Conservation (phyloP, 495 filamentous ascomycete species). For the Aspergillus asperescens region DNA sequence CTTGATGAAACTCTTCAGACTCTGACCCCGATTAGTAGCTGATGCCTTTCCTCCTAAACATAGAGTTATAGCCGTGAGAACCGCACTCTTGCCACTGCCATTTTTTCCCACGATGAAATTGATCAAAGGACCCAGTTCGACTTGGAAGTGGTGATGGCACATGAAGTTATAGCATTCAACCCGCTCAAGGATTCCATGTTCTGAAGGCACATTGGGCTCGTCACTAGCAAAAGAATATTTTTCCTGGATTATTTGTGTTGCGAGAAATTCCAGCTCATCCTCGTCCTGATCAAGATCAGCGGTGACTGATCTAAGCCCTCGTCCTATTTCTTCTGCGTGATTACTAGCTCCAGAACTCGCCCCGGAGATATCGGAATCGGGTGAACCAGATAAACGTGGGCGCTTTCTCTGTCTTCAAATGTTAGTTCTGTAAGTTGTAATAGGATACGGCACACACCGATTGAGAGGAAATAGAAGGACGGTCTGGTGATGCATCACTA, state of each 20-base stretch:
- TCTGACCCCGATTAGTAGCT: slow-evolving; percentile 90
- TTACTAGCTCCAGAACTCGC: slow-evolving; percentile 28
- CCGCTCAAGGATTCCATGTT: slow-evolving; percentile 78
- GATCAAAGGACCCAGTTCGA: slow-evolving; percentile 82
- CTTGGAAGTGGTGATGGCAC: slow-evolving; percentile 78
- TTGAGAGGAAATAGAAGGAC: slow-evolving; percentile 36
- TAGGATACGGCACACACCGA: slow-evolving; percentile 13
- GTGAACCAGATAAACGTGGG: slow-evolving; percentile 27
- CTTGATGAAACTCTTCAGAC: slow-evolving; percentile 87
- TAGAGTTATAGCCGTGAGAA: slow-evolving; percentile 89
- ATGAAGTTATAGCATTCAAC: slow-evolving; percentile 90
- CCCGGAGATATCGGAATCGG: slow-evolving; percentile 5
- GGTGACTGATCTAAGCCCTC: slow-evolving; percentile 26
- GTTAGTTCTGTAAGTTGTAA: slow-evolving; percentile 13
- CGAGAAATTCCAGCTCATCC: slow-evolving; percentile 54
- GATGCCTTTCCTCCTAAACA: slow-evolving; percentile 94
- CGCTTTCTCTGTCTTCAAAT: slow-evolving; percentile 32
- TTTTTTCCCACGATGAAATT: slow-evolving; percentile 98
- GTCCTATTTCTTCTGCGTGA: slow-evolving; percentile 14
- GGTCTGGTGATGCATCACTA: slow-evolving; percentile 41
- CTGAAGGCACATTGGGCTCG: slow-evolving; percentile 67
- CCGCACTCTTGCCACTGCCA: slow-evolving; percentile 96
- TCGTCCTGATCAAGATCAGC: slow-evolving; percentile 39
- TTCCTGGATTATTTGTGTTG: slow-evolving; percentile 63
- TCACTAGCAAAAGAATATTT: slow-evolving; percentile 47